Conservation (phyloP, 1,284 basidiomycete species). For the Coniophora puteana region DNA sequence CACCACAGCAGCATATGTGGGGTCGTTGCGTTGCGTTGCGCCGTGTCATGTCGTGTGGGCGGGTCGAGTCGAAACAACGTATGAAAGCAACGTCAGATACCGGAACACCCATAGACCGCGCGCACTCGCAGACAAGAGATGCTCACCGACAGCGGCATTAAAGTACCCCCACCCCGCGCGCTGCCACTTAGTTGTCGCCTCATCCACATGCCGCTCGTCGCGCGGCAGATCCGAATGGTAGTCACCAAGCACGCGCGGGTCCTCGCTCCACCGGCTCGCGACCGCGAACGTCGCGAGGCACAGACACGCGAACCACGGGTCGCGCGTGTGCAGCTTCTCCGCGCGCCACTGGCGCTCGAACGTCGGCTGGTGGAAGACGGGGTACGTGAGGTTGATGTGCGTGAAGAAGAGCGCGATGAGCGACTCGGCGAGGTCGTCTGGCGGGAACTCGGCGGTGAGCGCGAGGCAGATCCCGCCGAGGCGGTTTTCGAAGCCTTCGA, state of each 20-base stretch:
- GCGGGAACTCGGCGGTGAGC: conserved; percentile 49
- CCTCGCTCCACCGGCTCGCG: conserved; percentile 64
- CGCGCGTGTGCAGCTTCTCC: conserved; percentile 48
- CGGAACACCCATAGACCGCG: neutral
- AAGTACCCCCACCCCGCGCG: conserved; percentile 71
- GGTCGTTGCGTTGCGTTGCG: too few relatives aligned
- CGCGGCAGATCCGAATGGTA: conserved; percentile 19
- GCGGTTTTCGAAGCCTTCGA: conserved; percentile 43
- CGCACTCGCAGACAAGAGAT: neutral
- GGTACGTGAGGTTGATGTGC: conserved; percentile 51
- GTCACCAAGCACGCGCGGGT: conserved; percentile 56
- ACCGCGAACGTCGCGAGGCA: conserved; percentile 66
- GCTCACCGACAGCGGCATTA: conserved; percentile 45
- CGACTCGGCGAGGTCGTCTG: conserved; percentile 47
- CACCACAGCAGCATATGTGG: too few relatives aligned
- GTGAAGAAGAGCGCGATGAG: conserved; percentile 69
- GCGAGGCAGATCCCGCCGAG: conserved; percentile 31
- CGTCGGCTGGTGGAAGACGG: conserved; percentile 65
- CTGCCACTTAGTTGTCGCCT: conserved; percentile 38
- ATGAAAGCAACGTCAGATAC: neutral
- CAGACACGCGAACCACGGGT: conserved; percentile 57
- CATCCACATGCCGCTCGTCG: conserved; percentile 18
- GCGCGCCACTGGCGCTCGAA: conserved; percentile 60
- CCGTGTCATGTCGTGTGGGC: too few relatives aligned
- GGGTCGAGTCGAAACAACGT: too few relatives aligned